phyloP scores from a whole-genome alignment of 148 eudicot species.

The Fagopyrum esculentum region DNA sequence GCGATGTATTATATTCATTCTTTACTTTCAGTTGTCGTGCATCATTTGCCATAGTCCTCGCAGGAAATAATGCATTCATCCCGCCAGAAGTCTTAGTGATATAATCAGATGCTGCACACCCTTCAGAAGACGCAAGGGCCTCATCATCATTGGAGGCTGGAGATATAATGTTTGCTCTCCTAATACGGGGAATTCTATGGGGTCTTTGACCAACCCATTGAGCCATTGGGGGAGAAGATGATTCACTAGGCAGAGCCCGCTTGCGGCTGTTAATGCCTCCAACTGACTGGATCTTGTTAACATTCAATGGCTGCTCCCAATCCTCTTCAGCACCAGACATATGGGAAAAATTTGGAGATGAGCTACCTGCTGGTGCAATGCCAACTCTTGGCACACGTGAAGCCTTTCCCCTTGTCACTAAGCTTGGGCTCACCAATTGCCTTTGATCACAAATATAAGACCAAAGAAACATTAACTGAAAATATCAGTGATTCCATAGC shows the following conservation, averaged over 20 bases:
- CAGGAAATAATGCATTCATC: conserved; percentile 33
- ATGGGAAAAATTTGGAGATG: conserved; percentile 46
- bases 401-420: conserved; percentile 63
- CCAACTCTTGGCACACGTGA: conserved; percentile 65
- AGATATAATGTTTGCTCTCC: conserved; percentile 74
- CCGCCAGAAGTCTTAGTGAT: conserved; percentile 34
- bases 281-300: conserved; percentile 40
- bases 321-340: conserved; percentile 50
- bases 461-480: conserved; percentile 25
- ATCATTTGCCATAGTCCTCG: conserved; percentile 36
- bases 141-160: conserved; percentile 76
- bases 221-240: conserved; percentile 78
- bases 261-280: conserved; percentile 57
- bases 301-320: conserved; percentile 52
- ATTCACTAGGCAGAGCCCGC: conserved; percentile 55
- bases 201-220: conserved; percentile 95
- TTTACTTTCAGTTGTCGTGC: conserved; percentile 45
- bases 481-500: background rate
- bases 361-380: conserved; percentile 34
- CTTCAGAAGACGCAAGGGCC: conserved; percentile 49
- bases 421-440: conserved; percentile 34
- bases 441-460: conserved; percentile 55
- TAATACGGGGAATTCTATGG: conserved; percentile 74
- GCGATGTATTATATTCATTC: conserved; percentile 52
- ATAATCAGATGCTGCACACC: conserved; percentile 57